Conservation (phyloP, 2,329 filamentous ascomycete genomes). For the Alternaria infectoria region DNA sequence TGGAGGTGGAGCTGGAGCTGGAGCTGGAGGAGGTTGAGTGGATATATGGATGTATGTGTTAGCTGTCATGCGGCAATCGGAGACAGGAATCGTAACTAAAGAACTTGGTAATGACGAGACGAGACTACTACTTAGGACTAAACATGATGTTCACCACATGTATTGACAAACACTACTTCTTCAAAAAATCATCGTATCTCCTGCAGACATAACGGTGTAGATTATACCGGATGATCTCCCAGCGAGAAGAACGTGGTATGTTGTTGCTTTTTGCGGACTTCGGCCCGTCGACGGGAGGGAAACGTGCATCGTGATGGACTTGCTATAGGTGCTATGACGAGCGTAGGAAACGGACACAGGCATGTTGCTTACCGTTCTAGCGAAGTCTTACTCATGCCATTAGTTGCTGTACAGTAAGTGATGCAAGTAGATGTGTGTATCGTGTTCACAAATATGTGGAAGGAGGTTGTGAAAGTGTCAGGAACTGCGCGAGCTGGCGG, state of each 20-base stretch:
- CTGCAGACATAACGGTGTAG: background rate
- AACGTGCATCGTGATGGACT: background rate
- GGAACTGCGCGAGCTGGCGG: background rate
- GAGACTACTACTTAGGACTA: background rate
- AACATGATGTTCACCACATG: background rate
- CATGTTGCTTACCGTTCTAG: background rate
- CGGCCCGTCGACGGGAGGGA: background rate
- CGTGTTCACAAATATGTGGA: background rate
- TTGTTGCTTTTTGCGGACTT: background rate
- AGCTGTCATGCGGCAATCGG: background rate
- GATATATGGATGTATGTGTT: background rate
- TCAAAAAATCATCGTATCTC: background rate
- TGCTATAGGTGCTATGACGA: background rate
- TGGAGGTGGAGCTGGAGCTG: background rate
- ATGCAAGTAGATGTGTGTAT: background rate
- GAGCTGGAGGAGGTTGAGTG: background rate
- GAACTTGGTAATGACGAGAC: background rate
- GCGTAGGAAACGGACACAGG: background rate
- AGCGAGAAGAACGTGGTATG: background rate
- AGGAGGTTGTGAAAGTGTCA: background rate
- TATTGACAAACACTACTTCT: background rate
- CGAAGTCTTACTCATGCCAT: background rate
- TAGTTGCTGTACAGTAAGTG: background rate
- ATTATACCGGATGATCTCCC: background rate
- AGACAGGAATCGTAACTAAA: background rate